A percentile compares a stretch with the other conserved stretches of the same genome.
Conservation (phyloP, 116 monocot genomes). For the Papilionanthe hybrid region DNA sequence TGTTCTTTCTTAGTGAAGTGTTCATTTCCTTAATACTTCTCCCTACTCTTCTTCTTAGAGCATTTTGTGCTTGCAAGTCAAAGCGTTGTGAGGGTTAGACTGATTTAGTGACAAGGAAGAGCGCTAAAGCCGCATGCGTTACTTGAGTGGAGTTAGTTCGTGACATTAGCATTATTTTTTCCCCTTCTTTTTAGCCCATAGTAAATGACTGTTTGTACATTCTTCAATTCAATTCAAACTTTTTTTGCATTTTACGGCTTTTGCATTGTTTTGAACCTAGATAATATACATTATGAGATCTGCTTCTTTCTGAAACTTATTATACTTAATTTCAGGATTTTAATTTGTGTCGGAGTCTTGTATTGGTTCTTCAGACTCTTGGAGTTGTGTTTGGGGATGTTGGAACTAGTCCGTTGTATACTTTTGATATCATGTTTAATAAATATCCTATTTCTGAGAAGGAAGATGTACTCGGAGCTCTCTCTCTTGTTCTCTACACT, state of each 20-base stretch:
- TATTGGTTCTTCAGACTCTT: constrained; percentile 54
- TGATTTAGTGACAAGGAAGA: no score
- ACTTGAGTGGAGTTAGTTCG: no score
- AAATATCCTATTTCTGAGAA: constrained; percentile 42
- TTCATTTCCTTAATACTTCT: no score
- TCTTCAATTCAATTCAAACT: background rate
- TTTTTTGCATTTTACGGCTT: background rate
- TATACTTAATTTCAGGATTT: constrained; percentile 47
- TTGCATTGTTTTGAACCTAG: background rate
- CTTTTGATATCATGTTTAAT: constrained; percentile 75
- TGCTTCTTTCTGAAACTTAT: background rate
- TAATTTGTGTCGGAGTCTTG: constrained; percentile 39
- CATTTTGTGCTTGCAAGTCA: no score
- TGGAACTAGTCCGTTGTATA: constrained; percentile 64
- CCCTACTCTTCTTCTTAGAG: no score
- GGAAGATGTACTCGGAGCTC: constrained; percentile 64
- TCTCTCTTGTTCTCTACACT: constrained; percentile 66
- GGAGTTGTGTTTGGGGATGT: constrained; percentile 72
- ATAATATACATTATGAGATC: background rate
- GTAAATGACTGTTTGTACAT: no score
- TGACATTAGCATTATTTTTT: no score
- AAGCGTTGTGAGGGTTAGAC: no score
- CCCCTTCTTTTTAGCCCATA: no score
- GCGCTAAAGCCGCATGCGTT: no score
- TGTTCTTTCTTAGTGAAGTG: no score